Base-by-base conservation (phyloP, 1,284 basidiomycete species). In the Sparassis latifolia region DNA sequence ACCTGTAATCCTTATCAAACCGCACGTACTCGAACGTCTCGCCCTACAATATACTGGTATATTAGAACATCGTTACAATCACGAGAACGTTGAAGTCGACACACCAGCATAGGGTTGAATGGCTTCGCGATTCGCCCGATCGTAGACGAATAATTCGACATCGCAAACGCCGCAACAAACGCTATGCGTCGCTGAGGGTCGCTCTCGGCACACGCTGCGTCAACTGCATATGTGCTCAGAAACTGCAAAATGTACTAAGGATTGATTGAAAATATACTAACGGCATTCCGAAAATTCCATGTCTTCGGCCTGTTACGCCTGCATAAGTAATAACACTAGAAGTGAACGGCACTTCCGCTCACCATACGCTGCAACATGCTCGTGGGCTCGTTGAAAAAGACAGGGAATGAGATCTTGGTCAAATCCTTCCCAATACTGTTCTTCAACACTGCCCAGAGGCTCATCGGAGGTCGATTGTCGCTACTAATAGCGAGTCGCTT, bases 91-190 rank as follows among this genome's bases (percentile, higher is more conserved):
- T 33, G 37, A 38, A 30, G 32, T 40, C 12, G 0, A 73, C 81
- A 51, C 54, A 89, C 87, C 50, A 92, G 79, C 86, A 92, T 91
- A 3, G 90, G 90, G 64, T 96, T 95, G 71, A 95, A 95, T 0
- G 92, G 93, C 68, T 96, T 95, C n/a, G 92, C 92, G 53, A 97
- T 94, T 38, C 93, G 80, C 3, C 92, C 91, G 58, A 97, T 92
- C 0, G 96, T 98, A 31, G 91, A 94, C 9, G 91, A 93, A 71
- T 99, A 98, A 71, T 98, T 98, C 40, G 89, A 92, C 92, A 97
- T 97, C 2, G 94, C 96, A 68, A 98, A 99, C 0, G 93, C 96
- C 9, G 90, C 93, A 3, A 99, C 93, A 62, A 87, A 99, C 0
- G 93, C 94, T 52, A 97, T 84, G 5, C 96, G 83, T 51, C 84